Base-by-base conservation (phyloP, 352 stramenopile species). In the Thraustochytrium sp. region DNA sequence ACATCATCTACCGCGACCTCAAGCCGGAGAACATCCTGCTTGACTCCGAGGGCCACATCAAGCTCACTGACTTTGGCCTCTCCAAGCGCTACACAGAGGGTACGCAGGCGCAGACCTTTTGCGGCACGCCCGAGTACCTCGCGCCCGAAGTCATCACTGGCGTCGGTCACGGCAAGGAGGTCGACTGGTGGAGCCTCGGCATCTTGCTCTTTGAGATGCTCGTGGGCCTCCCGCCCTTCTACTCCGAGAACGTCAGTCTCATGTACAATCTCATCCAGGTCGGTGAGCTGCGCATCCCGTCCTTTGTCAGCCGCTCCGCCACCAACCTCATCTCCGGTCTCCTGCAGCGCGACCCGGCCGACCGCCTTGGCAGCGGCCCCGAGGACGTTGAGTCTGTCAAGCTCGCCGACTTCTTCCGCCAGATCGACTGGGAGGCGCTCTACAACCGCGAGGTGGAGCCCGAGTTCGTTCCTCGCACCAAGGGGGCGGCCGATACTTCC, bases 131-230 rank as follows among this genome's bases (percentile, higher is more conserved):
- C n/a, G 93, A 97, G 83, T 97, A 97, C 86, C 97, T 97, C 82
- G 91, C 93, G 3, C 93, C 93, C 3, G 93, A 98, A 84, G 93
- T 98, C 46, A 96, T 98, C 63, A 89, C 97, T 49, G 98, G 97
- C 87, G 93, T 93, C 8, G 95, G 95, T 46, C 96, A 99, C 87
- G 94, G 98, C 84, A 90, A 95, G 65, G 92, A 74, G 59, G 95
- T 93, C 62, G 93, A 97, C 77, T 97, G 92, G 91, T 94, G 92
- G 92, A 95, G 91, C 82, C 86, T 96, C 44, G 93, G 93, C 29
- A 94, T 96, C 65, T 80, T 97, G 31, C 88, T 96, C 53, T 96
- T 95, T 65, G 92, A 97, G 83, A 96, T 97, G 91, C 91, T 89
- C 82, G 84, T 94, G 8, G 93, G 93, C 13, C 90, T 91, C 13